phyloP scores from a whole-genome alignment of 1,284 basidiomycete species.

The Ceratobasidium sp. region DNA sequence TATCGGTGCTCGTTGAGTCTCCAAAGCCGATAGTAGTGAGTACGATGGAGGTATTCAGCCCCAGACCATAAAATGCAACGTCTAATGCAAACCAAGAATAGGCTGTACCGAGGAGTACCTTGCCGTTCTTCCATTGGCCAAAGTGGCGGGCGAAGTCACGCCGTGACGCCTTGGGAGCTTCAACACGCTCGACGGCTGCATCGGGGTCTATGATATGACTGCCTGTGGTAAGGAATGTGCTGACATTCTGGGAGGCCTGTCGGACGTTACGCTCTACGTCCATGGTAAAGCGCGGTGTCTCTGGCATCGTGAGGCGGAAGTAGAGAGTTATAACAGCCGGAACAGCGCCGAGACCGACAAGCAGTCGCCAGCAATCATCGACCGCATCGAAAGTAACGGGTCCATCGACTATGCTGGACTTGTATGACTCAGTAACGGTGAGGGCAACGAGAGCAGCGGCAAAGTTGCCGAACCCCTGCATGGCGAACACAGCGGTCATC shows the following conservation, averaged over 20 bases:
- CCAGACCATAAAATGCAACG: slow-evolving; percentile 67
- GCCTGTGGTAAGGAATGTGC: slow-evolving; percentile 71
- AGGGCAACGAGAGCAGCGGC: slow-evolving; percentile 77
- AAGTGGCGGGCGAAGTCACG: slow-evolving; percentile 71
- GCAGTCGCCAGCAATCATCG: slow-evolving; percentile 64
- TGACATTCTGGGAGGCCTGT: slow-evolving; percentile 77
- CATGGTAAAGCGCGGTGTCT: slow-evolving; percentile 86
- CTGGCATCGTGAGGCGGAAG: slow-evolving; percentile 64
- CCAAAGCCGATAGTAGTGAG: slow-evolving; percentile 67
- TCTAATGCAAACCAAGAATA: slow-evolving; percentile 89
- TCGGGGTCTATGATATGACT: slow-evolving; percentile 69
- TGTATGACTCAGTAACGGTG: slow-evolving; percentile 78
- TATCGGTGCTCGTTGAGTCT: slow-evolving; percentile 48
- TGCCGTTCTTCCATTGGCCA: slow-evolving; percentile 63
- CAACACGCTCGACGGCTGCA: slow-evolving; percentile 69
- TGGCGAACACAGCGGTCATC: slow-evolving; percentile 65
- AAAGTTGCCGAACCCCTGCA: slow-evolving; percentile 67
- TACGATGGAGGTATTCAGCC: slow-evolving; percentile 81
- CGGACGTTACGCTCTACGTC: slow-evolving; percentile 88
- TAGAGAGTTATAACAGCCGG: slow-evolving; percentile 63
- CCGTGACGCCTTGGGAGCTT: slow-evolving; percentile 74
- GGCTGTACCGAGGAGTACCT: slow-evolving; percentile 61
- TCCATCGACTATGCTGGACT: slow-evolving; percentile 69
- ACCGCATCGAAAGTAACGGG: slow-evolving; percentile 60
- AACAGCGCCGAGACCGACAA: slow-evolving; percentile 64